Evolutionary conservation across 2,329 filamentous ascomycete genomes (phyloP), one percentile per base, ranked within the genome.

Genomic region (Aspergillus sp.): DNA sequence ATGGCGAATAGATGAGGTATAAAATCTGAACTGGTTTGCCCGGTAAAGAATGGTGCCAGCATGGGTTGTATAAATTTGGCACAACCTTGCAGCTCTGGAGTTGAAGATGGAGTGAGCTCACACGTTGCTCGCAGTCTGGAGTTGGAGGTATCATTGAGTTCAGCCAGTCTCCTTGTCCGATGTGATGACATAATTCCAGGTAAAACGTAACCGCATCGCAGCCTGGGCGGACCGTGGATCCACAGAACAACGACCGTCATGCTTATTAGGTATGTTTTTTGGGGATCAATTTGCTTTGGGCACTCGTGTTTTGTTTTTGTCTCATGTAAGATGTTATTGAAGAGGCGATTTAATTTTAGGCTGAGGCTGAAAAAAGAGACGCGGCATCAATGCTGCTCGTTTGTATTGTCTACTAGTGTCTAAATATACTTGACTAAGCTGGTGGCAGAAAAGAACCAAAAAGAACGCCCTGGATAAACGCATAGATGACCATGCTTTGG

Each of bases 401-500:
- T 19, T 19, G 19, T 19, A 19, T 19, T 19, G 19, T 19, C 19
- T 19, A 19, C 19, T 19, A 19, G 19, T 19, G 19, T 19, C 19
- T 19, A 19, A 19, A 19, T 19, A 19, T 19, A 2, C 26, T 29
- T 19, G 6, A 33, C 43, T 44, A 95, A 19, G 93, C 93, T 34
- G 93, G 93, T 5, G 93, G 93, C 39, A 98, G 74, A 64, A 98
- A 98, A 4, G 83, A 90, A 4, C 90, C 85, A 72, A 89, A 98
- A 34, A 98, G 70, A 6, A 81, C 85, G 0, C 79, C 89, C 63
- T 98, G 93, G 35, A 96, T 78, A 30, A 86, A 65, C 3, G 81
- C 87, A 70, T 98, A 98, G 67, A 90, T 77, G 42, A 90, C 73
- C 75, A 91, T 87, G 54, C 82, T 87, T 40, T 79, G 70, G 36